Evolutionary conservation across 2,329 filamentous ascomycete species (phyloP).

Genomic region (Fusarium albosuccineum): DNA sequence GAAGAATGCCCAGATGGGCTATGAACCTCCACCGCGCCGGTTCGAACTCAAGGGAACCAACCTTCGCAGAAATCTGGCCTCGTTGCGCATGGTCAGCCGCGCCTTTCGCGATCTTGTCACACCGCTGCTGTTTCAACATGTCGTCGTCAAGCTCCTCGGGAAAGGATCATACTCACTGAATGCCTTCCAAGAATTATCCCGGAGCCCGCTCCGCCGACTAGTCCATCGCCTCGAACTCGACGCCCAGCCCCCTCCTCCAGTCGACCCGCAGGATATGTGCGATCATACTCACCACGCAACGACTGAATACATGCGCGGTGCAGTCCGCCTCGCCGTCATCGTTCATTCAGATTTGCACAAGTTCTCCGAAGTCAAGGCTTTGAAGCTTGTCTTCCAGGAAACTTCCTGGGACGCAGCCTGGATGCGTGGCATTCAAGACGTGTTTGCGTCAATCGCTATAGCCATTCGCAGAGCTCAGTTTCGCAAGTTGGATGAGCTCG

Average conservation of each 20-base stretch:
- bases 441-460: neutral
- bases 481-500: neutral
- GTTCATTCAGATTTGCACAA: neutral
- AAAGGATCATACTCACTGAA: neutral
- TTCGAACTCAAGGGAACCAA: neutral
- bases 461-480: neutral
- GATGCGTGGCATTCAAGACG: neutral
- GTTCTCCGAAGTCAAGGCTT: neutral
- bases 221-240: neutral
- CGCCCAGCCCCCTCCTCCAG: neutral
- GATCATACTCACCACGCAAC: neutral
- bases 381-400: neutral
- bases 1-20: neutral
- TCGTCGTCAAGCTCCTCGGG: neutral
- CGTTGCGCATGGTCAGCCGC: neutral
- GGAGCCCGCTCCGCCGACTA: neutral
- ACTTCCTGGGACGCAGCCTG: neutral
- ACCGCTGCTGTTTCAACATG: neutral
- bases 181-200: neutral
- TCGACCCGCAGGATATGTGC: neutral
- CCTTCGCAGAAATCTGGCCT: neutral
- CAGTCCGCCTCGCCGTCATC: neutral
- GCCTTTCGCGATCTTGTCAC: neutral
- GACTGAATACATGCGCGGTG: neutral
- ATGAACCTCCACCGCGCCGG: neutral